Percentiles rank a stretch among this genome's conserved stretches.
Conservation (phyloP, 139 green algal species). For the Haematococcus lacustris region DNA sequence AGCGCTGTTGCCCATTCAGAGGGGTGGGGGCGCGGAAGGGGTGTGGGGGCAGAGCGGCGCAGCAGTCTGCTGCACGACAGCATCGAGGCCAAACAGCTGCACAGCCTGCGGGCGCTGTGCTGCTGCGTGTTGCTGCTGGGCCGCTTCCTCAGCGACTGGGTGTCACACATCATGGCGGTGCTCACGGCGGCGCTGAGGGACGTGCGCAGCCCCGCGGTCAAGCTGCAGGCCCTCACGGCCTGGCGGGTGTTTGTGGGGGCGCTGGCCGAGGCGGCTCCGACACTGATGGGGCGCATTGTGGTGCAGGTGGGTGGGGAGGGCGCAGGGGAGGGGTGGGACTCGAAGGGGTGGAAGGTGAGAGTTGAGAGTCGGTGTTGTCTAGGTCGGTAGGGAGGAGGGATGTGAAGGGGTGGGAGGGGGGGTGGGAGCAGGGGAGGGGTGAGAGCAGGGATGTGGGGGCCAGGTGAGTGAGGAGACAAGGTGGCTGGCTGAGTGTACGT, state of each 20-base stretch:
- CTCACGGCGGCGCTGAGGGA: constrained; percentile 31
- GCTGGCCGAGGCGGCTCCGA: constrained; percentile 21
- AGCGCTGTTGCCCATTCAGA: too few relatives aligned
- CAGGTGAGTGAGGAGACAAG: too few relatives aligned
- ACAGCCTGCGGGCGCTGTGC: constrained; percentile 16
- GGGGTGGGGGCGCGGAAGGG: not conserved
- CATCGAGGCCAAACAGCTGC: not conserved
- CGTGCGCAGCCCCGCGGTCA: constrained; percentile 7
- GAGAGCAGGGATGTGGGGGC: too few relatives aligned
- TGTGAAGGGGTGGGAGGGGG: too few relatives aligned
- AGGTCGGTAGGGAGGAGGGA: too few relatives aligned
- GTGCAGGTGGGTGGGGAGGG: constrained; percentile 34
- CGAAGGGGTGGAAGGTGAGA: too few relatives aligned
- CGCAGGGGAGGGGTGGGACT: too few relatives aligned
- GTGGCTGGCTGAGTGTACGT: too few relatives aligned
- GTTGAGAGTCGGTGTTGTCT: too few relatives aligned
- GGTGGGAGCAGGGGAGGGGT: too few relatives aligned
- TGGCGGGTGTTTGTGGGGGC: constrained; percentile 28
- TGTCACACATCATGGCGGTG: constrained; percentile 42
- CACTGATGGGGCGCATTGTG: constrained; percentile 48
- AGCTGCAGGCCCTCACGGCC: constrained; percentile 37
- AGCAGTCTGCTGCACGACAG: not conserved
- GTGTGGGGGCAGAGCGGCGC: not conserved
- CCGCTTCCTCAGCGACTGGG: not conserved
- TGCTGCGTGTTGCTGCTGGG: constrained; percentile 13